Percentiles rank a stretch among this genome's conserved stretches.
phyloP scores from a whole-genome alignment of 768 basidiomycete species.

The Cantharellus anzutake region DNA sequence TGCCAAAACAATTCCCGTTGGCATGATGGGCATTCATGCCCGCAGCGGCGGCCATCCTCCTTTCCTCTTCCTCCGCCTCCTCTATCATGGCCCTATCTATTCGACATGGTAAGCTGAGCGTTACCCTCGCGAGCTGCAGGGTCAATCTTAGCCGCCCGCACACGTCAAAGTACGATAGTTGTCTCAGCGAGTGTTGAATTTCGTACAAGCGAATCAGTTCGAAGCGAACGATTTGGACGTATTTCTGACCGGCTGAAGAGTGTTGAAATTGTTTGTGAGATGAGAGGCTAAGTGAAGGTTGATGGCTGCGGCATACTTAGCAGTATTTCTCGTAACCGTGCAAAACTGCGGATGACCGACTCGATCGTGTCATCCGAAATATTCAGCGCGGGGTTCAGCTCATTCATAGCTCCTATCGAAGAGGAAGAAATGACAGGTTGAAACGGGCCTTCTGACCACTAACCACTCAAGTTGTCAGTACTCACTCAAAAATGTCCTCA shows the following conservation, averaged over 20 bases:
- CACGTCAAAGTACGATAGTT: slow-evolving; percentile 61
- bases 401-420: slow-evolving; percentile 36
- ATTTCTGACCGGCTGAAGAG: slow-evolving; percentile 33
- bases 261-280: neutral
- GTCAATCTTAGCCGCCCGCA: slow-evolving; percentile 56
- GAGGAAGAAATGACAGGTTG: neutral
- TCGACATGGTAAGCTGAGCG: slow-evolving; percentile 51
- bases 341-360: slow-evolving; percentile 48
- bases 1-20: neutral
- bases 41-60: neutral
- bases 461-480: slow-evolving; percentile 23
- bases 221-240: slow-evolving; percentile 50
- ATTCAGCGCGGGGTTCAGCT: slow-evolving; percentile 58
- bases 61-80: slow-evolving; percentile 7
- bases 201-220: slow-evolving; percentile 66
- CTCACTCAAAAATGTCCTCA: slow-evolving; percentile 40
- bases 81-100: slow-evolving; percentile 50
- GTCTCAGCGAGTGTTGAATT: slow-evolving; percentile 55
- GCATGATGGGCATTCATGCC: neutral
- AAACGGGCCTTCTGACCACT: neutral
- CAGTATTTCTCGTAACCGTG: slow-evolving; percentile 51
- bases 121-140: slow-evolving; percentile 58
- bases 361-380: slow-evolving; percentile 66
- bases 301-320: slow-evolving; percentile 31
- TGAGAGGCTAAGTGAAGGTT: neutral